Percentiles rank a stretch among this genome's conserved stretches.
Conservation (phyloP, 2,329 filamentous ascomycete species). For the Fusarium fracticaudum region DNA sequence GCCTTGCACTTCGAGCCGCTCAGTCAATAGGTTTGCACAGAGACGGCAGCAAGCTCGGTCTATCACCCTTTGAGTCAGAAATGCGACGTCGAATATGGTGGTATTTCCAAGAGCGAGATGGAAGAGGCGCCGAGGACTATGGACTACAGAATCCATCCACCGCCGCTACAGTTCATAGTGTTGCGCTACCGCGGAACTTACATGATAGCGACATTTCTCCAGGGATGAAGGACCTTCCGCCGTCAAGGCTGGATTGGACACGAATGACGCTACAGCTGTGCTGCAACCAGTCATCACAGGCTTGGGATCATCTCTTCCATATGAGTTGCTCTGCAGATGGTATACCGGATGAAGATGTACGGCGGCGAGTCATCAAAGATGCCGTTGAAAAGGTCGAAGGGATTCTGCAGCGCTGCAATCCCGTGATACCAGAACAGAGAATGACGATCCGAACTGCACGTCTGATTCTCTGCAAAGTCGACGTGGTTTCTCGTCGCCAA, state of each 20-base stretch:
- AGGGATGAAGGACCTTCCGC: conserved; percentile 57
- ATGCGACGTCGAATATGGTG: conserved; percentile 67
- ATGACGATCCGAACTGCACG: conserved; percentile 43
- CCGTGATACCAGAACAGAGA: conserved; percentile 57
- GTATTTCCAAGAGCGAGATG: conserved; percentile 60
- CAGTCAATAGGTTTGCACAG: conserved; percentile 64
- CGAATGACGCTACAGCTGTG: conserved; percentile 66
- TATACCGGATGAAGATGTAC: conserved; percentile 44
- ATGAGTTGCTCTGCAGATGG: conserved; percentile 25
- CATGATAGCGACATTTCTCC: conserved; percentile 63
- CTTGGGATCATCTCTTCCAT: conserved; percentile 37
- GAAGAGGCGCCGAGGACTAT: conserved; percentile 64
- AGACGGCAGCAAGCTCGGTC: conserved; percentile 56
- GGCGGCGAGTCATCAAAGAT: conserved; percentile 50
- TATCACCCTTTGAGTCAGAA: conserved; percentile 64
- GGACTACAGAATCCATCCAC: conserved; percentile 48
- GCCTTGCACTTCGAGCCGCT: conserved; percentile 57
- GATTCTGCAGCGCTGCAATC: conserved; percentile 56
- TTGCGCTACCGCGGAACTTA: conserved; percentile 64
- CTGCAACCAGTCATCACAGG: conserved; percentile 58
- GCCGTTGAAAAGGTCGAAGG: not conserved
- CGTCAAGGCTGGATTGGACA: conserved; percentile 62
- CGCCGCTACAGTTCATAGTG: conserved; percentile 45
- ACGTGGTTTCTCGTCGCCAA: conserved; percentile 62
- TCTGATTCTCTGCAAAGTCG: conserved; percentile 48